Percentiles rank a stretch among this genome's conserved stretches.
These are phyloP conservation scores for Sherardia arvensis DNA, from an alignment of 257 asterid species.

Conservation along the genomic window DNA sequence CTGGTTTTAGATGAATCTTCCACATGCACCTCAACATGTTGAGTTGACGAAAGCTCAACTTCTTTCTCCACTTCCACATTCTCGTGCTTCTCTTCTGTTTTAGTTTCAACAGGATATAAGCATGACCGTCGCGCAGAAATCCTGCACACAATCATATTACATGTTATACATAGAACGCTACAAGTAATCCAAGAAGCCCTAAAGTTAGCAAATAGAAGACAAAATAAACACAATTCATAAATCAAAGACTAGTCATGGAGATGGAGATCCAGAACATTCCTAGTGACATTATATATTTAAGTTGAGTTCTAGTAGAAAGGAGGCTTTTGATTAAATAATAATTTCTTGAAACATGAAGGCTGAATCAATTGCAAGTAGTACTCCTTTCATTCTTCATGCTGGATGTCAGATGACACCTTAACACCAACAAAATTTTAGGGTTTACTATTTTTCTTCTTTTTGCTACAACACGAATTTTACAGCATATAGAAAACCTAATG, in stretches of 20 bases:
- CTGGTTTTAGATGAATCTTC: slow-evolving; percentile 19
- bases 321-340: neutral
- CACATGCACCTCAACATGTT: slow-evolving; percentile 26
- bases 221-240: neutral
- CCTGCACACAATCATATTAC: slow-evolving; percentile 27
- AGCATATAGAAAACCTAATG: neutral
- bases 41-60: slow-evolving; percentile 20
- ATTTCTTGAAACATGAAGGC: neutral
- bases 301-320: neutral
- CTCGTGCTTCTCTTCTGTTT: slow-evolving; percentile 28
- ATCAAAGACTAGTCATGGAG: neutral
- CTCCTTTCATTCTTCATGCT: neutral
- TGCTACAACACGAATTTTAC: neutral
- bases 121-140: slow-evolving; percentile 48
- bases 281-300: neutral
- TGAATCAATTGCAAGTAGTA: neutral
- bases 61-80: slow-evolving; percentile 25
- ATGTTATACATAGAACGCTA: neutral
- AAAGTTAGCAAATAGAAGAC: neutral
- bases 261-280: neutral
- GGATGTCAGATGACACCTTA: neutral
- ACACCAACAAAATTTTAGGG: neutral
- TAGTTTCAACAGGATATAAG: slow-evolving; percentile 43
- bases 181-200: no score
- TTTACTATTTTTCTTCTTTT: no score